A percentile compares a stretch with the other conserved stretches of the same genome.
Conservation (phyloP, 371 early-diverging fungal species). For the Basidiobolus meristosporus region DNA sequence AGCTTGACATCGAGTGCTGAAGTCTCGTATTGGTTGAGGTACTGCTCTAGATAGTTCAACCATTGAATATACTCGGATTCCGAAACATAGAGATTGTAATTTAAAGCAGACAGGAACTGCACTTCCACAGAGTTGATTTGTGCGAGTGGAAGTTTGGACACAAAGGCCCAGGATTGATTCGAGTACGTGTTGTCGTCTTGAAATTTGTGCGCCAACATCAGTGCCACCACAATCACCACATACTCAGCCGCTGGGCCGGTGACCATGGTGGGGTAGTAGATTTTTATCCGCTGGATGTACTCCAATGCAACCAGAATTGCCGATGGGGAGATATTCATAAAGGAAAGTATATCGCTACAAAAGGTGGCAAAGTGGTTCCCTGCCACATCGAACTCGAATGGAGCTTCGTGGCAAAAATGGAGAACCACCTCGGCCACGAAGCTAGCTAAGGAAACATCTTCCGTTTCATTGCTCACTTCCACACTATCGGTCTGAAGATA, state of each 20-base stretch:
- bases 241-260: conserved; percentile 56
- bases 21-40: no score
- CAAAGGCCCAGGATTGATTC: conserved; percentile 49
- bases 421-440: conserved; percentile 5
- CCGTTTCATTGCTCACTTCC: no score
- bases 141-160: conserved; percentile 38
- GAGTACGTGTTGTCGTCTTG: conserved; percentile 47
- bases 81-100: conserved; percentile 31
- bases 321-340: conserved; percentile 37
- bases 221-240: conserved; percentile 57
- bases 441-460: no score
- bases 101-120: conserved; percentile 37
- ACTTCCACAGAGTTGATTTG: conserved; percentile 51
- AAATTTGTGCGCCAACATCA: conserved; percentile 53
- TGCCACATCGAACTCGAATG: not conserved
- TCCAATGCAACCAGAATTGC: conserved; percentile 32
- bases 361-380: conserved; percentile 14
- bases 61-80: conserved; percentile 28
- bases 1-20: no score
- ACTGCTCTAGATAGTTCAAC: no score
- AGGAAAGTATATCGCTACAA: conserved; percentile 24
- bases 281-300: conserved; percentile 36
- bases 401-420: not conserved
- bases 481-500: no score
- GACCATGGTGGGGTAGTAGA: conserved; percentile 34